These are phyloP conservation scores for Cryphonectria naterciae DNA, from an alignment of 2,329 filamentous ascomycete species.

Conservation along the genomic window DNA sequence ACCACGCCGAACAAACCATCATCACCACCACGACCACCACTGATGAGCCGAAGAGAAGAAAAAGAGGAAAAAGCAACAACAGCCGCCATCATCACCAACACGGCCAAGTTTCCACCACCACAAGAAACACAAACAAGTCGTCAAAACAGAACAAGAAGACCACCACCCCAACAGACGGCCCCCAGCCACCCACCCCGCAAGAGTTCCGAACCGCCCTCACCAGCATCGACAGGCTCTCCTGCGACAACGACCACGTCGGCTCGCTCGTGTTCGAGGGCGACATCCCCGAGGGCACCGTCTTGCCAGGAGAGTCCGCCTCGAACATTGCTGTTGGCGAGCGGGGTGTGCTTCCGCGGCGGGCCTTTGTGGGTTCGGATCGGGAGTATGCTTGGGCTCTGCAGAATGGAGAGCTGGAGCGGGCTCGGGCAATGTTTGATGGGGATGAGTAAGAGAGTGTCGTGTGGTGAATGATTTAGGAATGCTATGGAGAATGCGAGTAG, in stretches of 20 bases:
- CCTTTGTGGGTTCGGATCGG: slow-evolving; percentile 6
- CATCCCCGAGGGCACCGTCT: background rate
- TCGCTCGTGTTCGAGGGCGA: background rate
- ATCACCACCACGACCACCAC: background rate
- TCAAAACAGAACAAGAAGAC: background rate
- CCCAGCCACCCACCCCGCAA: background rate
- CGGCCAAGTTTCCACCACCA: background rate
- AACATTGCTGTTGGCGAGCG: slow-evolving; percentile 6
- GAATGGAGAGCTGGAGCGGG: slow-evolving; percentile 2
- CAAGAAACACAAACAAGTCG: background rate
- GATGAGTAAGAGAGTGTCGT: background rate
- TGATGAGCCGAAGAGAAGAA: background rate
- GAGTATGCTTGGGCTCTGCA: slow-evolving; percentile 11
- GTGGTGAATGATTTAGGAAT: background rate
- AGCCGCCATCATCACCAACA: background rate
- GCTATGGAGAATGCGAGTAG: background rate
- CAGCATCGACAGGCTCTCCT: slow-evolving; percentile 9
- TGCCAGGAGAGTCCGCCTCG: slow-evolving; percentile 17
- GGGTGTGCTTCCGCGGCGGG: background rate
- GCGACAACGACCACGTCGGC: background rate
- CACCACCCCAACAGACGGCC: background rate
- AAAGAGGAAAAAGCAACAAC: background rate
- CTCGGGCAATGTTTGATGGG: background rate
- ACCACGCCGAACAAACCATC: background rate
- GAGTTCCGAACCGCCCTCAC: slow-evolving; percentile 16